These are phyloP conservation scores for Blastobotrys robertii DNA, from an alignment of 805 yeast genomes.

Conservation along the genomic window DNA sequence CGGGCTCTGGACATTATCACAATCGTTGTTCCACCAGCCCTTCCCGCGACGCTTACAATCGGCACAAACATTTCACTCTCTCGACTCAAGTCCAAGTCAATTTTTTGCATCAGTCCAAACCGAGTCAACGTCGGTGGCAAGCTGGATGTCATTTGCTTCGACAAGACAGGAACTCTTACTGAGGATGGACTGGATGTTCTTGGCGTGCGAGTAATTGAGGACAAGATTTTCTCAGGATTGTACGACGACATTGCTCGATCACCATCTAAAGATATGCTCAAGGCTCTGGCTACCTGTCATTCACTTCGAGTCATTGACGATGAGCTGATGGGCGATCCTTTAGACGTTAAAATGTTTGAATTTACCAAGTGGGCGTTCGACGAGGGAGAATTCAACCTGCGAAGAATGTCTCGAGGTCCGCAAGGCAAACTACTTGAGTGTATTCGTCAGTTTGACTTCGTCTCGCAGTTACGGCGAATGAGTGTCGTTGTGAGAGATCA, in stretches of 20 bases:
- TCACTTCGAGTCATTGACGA: slow-evolving; percentile 71
- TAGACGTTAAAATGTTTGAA: slow-evolving; percentile 88
- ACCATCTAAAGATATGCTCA: slow-evolving; percentile 23
- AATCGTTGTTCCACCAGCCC: slow-evolving; percentile 96
- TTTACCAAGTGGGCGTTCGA: slow-evolving; percentile 70
- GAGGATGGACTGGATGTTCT: slow-evolving; percentile 92
- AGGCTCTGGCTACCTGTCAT: slow-evolving; percentile 72
- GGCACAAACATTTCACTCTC: slow-evolving; percentile 90
- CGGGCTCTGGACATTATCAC: slow-evolving; percentile 92
- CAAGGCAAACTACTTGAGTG: slow-evolving; percentile 31
- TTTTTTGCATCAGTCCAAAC: slow-evolving; percentile 90
- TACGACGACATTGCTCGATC: slow-evolving; percentile 16
- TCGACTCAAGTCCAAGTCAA: slow-evolving; percentile 54
- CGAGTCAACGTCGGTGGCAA: slow-evolving; percentile 96
- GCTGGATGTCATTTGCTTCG: slow-evolving; percentile 82
- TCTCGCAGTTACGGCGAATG: slow-evolving; percentile 82
- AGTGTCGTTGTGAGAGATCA: slow-evolving; percentile 59
- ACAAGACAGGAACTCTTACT: slow-evolving; percentile 94
- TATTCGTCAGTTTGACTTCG: slow-evolving; percentile 63
- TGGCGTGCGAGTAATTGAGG: slow-evolving; percentile 38
- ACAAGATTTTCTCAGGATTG: slow-evolving; percentile 5
- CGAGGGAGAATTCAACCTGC: slow-evolving; percentile 33
- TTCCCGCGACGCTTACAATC: slow-evolving; percentile 94
- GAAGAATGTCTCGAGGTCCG: slow-evolving; percentile 1
- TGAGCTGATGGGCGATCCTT: slow-evolving; percentile 84